A percentile compares a stretch with the other conserved stretches of the same genome.
Evolutionary conservation across 768 basidiomycete species (phyloP).

Genomic region (Auricularia auricula-judae): DNA sequence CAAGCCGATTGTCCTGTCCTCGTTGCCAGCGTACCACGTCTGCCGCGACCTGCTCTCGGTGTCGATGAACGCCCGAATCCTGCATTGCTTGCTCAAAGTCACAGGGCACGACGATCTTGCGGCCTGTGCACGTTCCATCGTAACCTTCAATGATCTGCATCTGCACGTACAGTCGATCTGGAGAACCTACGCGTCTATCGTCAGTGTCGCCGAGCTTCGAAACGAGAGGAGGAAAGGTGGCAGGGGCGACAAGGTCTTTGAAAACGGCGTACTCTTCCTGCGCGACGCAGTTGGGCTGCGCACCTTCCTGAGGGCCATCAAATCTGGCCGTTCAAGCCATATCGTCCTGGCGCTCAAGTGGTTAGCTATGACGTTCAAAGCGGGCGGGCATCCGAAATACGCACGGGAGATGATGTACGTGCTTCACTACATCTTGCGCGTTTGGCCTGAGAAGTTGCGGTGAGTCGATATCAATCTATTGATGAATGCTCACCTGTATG

Average conservation of each 20-base stretch:
- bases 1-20: slow-evolving; percentile 24
- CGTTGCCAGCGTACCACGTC: slow-evolving; percentile 22
- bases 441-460: slow-evolving; percentile 18
- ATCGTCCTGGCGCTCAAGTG: background rate
- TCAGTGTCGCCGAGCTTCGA: background rate
- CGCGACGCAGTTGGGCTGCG: background rate
- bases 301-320: background rate
- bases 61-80: slow-evolving; percentile 23
- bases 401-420: slow-evolving; percentile 16
- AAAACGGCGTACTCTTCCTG: background rate
- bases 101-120: slow-evolving; percentile 8
- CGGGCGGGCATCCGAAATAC: background rate
- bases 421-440: slow-evolving; percentile 17
- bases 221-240: background rate
- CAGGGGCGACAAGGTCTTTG: background rate
- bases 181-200: background rate
- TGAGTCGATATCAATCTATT: slow-evolving; percentile 3
- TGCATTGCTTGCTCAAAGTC: slow-evolving; percentile 23
- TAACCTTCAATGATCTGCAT: slow-evolving; percentile 2
- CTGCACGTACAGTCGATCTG: background rate
- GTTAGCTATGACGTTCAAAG: background rate
- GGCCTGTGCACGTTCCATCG: background rate
- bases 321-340: background rate
- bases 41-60: slow-evolving; percentile 27
- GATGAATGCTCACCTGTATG: background rate